A percentile compares a stretch with the other conserved stretches of the same genome.
These are phyloP conservation scores for Plasmopara muralis DNA, from an alignment of 352 stramenopile species.

Conservation along the genomic window DNA sequence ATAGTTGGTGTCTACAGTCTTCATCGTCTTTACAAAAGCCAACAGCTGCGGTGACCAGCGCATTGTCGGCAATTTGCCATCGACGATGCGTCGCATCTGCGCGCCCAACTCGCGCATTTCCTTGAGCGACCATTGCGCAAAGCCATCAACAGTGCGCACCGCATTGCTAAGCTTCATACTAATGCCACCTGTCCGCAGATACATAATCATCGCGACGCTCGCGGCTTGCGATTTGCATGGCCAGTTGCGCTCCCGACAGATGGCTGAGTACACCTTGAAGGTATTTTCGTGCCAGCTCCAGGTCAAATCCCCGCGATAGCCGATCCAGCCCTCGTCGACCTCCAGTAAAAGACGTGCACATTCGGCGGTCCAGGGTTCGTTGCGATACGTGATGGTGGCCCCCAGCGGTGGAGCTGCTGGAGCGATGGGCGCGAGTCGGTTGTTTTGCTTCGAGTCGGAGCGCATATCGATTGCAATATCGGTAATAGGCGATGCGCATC, in stretches of 20 bases:
- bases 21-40: constrained; percentile 17
- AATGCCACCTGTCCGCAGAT: constrained; percentile 15
- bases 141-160: constrained; percentile 12
- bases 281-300: constrained; percentile 25
- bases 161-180: constrained; percentile 18
- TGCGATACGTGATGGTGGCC: constrained; percentile 10
- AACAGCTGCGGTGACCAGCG: constrained; percentile 11
- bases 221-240: constrained; percentile 13
- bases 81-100: constrained; percentile 18
- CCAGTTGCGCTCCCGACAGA: constrained; percentile 18
- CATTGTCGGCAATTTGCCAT: constrained; percentile 4
- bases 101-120: constrained; percentile 23
- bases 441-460: too few species aligned
- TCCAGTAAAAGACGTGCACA: constrained; percentile 17
- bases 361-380: constrained; percentile 21
- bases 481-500: too few species aligned
- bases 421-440: too few species aligned
- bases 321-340: constrained; percentile 25
- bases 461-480: too few species aligned
- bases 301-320: constrained; percentile 9
- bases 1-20: constrained; percentile 7
- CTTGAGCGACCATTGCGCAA: constrained; percentile 17
- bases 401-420: too few species aligned
- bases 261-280: constrained; percentile 7
- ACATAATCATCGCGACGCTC: constrained; percentile 15